Evolutionary conservation across 2,329 filamentous ascomycete species (phyloP), one percentile per base, ranked within the genome.

Genomic region (Fusarium foetens): DNA sequence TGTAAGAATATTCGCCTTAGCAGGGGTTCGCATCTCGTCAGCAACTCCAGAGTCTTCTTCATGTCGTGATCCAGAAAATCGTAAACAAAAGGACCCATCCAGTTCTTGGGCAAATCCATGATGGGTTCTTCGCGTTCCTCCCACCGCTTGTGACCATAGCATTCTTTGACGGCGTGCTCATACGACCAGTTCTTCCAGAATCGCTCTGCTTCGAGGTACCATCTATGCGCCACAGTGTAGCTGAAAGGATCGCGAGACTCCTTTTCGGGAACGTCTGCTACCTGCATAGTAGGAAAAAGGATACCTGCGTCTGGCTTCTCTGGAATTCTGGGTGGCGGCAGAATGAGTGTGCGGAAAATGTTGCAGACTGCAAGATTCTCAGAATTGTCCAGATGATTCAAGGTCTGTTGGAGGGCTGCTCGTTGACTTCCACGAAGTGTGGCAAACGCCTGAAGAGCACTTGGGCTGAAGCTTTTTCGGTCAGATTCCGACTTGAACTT

Each of bases 381-480:
- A 8, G 60, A 41, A 60, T 75, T 82, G 35, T 78, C 76, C 51
- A 85, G 81, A 17, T 78, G 67, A 43, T 81, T 80, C 36, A 87
- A 78, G 23, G 79, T 80, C 35, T 81, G 80, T 70, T 87, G 84
- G 27, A 87, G 76, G 23, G 81, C 85, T 12, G 84, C 86, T 48
- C 86, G 83, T 45, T 82, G 80, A 59, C 79, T 80, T 3, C 85
- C 86, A 16, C 84, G 83, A 57, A 83, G 80, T 6, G 55, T 59
- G 4, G 81, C 79, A 69, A 81, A 84, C 23, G 70, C 55, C 17
- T 70, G 43, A 35, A 79, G 71, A 3, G 65, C 39, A 14, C 36
- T 27, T 11, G 21, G 29, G 23, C 45, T 52, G 21, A 68, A 48
- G 23, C 36, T 27, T 23, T 42, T 43, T 43, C 36, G 52, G 12